Base-by-base conservation (phyloP, 352 stramenopile species). In the Pythium grandisporangium region DNA sequence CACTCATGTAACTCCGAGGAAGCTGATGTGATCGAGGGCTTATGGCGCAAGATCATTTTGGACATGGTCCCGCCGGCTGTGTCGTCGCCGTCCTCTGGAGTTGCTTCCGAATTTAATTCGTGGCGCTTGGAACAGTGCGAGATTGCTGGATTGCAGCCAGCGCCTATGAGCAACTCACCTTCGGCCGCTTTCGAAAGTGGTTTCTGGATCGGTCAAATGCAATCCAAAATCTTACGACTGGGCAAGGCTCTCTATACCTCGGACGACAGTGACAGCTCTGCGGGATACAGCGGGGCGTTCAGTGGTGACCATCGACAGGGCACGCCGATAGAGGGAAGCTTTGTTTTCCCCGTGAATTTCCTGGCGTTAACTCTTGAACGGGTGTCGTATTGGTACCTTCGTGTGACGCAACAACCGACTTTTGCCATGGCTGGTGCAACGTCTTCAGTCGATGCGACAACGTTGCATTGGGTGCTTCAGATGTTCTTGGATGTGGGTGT, bases 1-100 rank as follows among this genome's bases (percentile, higher is more conserved):
- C 73, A 88, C 40, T 58, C 70, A 27, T 93, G 80, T 54, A 77
- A 90, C 45, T 91, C 80, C 2, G 77, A 93, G 44, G 80, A 91
- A 44, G 59, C 59, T 0, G 77, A 84, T 40, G 70, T 88, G 7
- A 66, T 86, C 16, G 60, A 64, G 19, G 52, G 56, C 23, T 45
- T 88, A 20, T 90, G 76, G 76, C 59, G 61, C 14, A 89, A 88
- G 60, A 79, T 88, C 48, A 63, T 89, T 35, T 84, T 84, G 35
- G 78, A 66, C 47, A 53, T 85, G 27, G 30, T 92, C 26, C 75
- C 78, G 8, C 54, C 63, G 30, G 85, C 73, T 13, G 77, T 71
- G 2, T 75, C 48, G 16, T 84, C 63, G 30, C 27, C 53, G 0
- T n/a, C n/a, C n/a, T n/a, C n/a, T n/a, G n/a, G n/a, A n/a, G n/a